Evolutionary conservation across 1,284 basidiomycete genomes (phyloP).

Genomic region (Ceratobasidium sp.): DNA sequence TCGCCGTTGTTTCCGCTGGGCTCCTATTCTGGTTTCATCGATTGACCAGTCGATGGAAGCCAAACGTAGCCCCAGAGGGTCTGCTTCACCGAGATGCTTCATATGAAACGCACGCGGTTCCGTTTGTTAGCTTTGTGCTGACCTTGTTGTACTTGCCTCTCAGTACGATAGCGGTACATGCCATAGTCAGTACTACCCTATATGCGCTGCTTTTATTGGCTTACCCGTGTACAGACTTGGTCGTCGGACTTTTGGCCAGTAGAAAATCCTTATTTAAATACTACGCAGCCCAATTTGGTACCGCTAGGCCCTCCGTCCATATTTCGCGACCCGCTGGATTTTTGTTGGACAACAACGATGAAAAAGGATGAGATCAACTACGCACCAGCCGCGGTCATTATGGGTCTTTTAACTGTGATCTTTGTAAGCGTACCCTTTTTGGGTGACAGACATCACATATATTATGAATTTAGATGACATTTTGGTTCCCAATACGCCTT

Average conservation of each 20-base stretch:
- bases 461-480: conserved; percentile 58
- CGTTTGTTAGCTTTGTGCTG: conserved; percentile 67
- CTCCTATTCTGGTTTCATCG: conserved; percentile 66
- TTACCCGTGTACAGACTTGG: conserved; percentile 55
- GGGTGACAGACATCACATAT: no score
- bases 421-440: conserved; percentile 62
- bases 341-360: conserved; percentile 82
- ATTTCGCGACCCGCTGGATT: conserved; percentile 71
- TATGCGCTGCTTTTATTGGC: neutral
- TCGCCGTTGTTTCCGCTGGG: conserved; percentile 61
- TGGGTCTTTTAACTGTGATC: conserved; percentile 62
- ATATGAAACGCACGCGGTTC: conserved; percentile 59
- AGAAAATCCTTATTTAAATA: conserved; percentile 68
- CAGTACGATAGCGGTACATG: conserved; percentile 73
- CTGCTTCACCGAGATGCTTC: conserved; percentile 55
- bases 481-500: conserved; percentile 76
- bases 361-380: conserved; percentile 73
- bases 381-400: conserved; percentile 67
- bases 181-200: conserved; percentile 52
- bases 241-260: conserved; percentile 76
- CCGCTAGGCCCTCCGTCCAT: conserved; percentile 64
- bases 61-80: conserved; percentile 60
- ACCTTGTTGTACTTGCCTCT: conserved; percentile 73
- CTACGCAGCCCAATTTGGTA: conserved; percentile 54
- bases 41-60: conserved; percentile 57